A percentile compares a stretch with the other conserved stretches of the same genome.
Evolutionary conservation across 192 early-diverging fungal species (phyloP).

Genomic region (Spizellomyces punctatus): DNA sequence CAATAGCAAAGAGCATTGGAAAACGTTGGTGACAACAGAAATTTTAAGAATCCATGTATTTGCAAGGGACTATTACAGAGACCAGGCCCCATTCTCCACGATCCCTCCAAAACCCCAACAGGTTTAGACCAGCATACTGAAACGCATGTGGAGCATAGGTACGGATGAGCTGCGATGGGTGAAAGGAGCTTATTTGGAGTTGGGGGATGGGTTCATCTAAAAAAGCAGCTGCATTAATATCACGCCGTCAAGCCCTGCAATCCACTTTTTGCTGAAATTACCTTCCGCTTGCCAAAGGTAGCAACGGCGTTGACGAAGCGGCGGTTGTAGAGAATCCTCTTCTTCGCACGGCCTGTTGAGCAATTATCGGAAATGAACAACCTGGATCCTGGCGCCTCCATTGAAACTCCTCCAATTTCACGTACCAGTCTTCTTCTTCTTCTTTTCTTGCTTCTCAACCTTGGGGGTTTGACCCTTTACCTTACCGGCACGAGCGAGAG

Average conservation of each 20-base stretch:
- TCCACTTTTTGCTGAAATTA: conserved; percentile 34
- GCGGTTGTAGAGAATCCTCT: conserved; percentile 94
- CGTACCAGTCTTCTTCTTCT: conserved; percentile 75
- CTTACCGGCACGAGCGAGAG: conserved; percentile 99
- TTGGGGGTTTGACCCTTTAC: conserved; percentile 99
- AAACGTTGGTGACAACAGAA: too few relatives aligned
- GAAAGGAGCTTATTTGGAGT: conserved; percentile 36
- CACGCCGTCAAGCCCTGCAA: background rate
- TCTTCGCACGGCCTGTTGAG: conserved; percentile 85
- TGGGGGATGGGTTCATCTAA: conserved; percentile 39
- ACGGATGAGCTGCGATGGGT: too few relatives aligned
- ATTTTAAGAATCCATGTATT: too few relatives aligned
- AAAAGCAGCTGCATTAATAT: background rate
- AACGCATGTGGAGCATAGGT: too few relatives aligned
- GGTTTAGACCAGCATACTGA: too few relatives aligned
- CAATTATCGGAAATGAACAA: background rate
- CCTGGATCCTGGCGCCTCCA: background rate
- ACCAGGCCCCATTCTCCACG: too few relatives aligned
- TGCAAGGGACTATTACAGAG: too few relatives aligned
- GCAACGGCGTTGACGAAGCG: conserved; percentile 95
- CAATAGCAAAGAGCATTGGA: too few relatives aligned
- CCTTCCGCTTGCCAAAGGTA: conserved; percentile 86
- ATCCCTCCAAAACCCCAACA: too few relatives aligned
- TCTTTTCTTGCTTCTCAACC: conserved; percentile 96
- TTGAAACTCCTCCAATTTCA: background rate